Evolutionary conservation across 768 basidiomycete species (phyloP), one percentile per base, ranked within the genome.

Genomic region (Tulasnella sp.): DNA sequence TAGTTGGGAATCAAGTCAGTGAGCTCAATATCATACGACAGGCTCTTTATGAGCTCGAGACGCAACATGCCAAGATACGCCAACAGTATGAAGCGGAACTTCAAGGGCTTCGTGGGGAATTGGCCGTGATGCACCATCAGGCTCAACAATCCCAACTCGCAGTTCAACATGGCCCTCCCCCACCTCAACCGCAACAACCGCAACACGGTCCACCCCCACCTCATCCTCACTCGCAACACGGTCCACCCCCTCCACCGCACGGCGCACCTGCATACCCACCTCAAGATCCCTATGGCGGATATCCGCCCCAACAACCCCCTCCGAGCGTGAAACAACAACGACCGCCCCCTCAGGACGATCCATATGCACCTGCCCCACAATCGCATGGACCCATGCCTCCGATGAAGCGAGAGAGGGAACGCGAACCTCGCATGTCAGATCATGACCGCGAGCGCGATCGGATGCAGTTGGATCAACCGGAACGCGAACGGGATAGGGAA

Each of bases 21-120:
- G 95, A 98, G 69, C 76, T 97, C 56, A 88, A 86, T 65, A 82
- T 85, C 68, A 92, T 99, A 67, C 82, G 92, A 34, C 85, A 91
- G 67, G 82, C 87, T 1, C 77, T 97, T 10, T 94, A 93, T 68
- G 92, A 97, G 64, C 83, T 99, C 58, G 95, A 99, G 70, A 74
- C 82, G 0, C 85, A 88, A 63, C 92, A 98, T 65, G 79, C 78
- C 63, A 90, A 93, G 75, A 82, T 91, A 54, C 80, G 91, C 32
- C 81, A 85, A 62, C 83, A 85, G 67, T 95, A 90, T 67, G 93
- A 96, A 67, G 84, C 88, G 1, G 93, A 96, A 65, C 74, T 95
- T 59, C 73, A 74, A 4, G 78, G 84, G 30, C 77, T 91, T 11
- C 79, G 90, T 24, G 73, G 79, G 3, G 87, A 91, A 68, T 74